Conservation (phyloP, 345 rosid genomes). For the Arabis hirsuta region DNA sequence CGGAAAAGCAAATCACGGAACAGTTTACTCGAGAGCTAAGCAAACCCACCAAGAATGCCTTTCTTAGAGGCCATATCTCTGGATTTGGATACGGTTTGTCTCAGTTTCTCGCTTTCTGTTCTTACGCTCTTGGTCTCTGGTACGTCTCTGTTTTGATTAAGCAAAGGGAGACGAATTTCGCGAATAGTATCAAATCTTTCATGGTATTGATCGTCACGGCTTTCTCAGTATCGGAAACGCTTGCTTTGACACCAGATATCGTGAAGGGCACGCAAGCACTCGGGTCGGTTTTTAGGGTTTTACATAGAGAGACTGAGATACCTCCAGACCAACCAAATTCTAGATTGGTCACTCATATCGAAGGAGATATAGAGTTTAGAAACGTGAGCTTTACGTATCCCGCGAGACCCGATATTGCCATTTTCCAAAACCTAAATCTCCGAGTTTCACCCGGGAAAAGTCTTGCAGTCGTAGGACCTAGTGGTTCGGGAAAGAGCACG, state of each 20-base stretch:
- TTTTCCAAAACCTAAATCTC: constrained; percentile 59
- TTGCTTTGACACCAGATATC: constrained; percentile 83
- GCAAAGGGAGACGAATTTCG: constrained; percentile 56
- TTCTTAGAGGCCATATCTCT: constrained; percentile 74
- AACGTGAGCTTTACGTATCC: constrained; percentile 74
- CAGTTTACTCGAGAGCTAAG: constrained; percentile 64
- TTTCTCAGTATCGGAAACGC: constrained; percentile 69
- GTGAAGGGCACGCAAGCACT: constrained; percentile 91
- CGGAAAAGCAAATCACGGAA: constrained; percentile 54
- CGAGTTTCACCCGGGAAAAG: constrained; percentile 60
- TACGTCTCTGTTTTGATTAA: constrained; percentile 68
- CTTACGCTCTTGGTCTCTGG: constrained; percentile 92
- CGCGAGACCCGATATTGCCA: constrained; percentile 58
- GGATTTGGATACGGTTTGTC: constrained; percentile 77
- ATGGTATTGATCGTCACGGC: constrained; percentile 75
- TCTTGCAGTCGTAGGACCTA: constrained; percentile 75
- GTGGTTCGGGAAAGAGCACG: constrained; percentile 91
- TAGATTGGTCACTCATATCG: constrained; percentile 45
- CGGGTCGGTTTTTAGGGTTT: constrained; percentile 66
- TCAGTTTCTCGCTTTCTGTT: constrained; percentile 60
- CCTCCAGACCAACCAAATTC: constrained; percentile 52
- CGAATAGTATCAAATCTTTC: constrained; percentile 64
- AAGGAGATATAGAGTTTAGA: constrained; percentile 66
- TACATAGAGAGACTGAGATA: constrained; percentile 59
- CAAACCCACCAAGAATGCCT: constrained; percentile 61